Evolutionary conservation across 2,329 filamentous ascomycete species (phyloP).

Genomic region (Niveomyces coronatus): DNA sequence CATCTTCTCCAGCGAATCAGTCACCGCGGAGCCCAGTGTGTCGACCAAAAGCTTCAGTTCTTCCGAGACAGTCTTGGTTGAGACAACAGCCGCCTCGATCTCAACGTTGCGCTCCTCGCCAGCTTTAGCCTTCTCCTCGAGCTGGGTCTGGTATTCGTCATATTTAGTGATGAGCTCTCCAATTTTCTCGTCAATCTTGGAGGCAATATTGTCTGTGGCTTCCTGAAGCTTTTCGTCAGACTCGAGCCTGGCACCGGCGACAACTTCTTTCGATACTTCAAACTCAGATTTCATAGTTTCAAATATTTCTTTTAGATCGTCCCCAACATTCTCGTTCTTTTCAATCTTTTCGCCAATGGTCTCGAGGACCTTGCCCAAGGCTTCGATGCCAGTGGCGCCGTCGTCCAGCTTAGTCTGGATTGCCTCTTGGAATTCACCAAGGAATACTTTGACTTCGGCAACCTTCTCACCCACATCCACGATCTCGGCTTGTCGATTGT

Average conservation of each 20-base stretch:
- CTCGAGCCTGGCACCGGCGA: constrained; percentile 73
- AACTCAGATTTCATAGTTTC: constrained; percentile 77
- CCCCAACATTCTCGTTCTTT: constrained; percentile 45
- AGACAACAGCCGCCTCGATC: constrained; percentile 62
- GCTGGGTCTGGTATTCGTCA: constrained; percentile 66
- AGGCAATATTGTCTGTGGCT: constrained; percentile 41
- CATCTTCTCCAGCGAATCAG: constrained; percentile 77
- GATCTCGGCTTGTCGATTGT: constrained; percentile 76
- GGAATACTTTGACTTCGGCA: constrained; percentile 62
- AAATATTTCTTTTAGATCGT: constrained; percentile 61
- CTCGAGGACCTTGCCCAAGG: constrained; percentile 60
- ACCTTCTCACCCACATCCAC: constrained; percentile 69
- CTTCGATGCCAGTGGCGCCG: constrained; percentile 61
- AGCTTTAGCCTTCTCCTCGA: constrained; percentile 64
- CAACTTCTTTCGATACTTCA: constrained; percentile 71
- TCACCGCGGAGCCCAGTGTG: constrained; percentile 69
- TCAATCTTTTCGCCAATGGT: constrained; percentile 52
- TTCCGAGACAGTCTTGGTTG: constrained; percentile 71
- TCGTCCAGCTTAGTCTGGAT: constrained; percentile 69
- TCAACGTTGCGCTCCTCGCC: constrained; percentile 64
- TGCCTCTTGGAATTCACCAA: constrained; percentile 69
- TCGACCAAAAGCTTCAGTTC: constrained; percentile 82
- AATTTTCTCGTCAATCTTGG: constrained; percentile 55
- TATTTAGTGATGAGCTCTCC: constrained; percentile 76
- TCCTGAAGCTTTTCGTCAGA: constrained; percentile 65